Conservation (phyloP, 306 rosid species). For the Dalbergia oliveri region DNA sequence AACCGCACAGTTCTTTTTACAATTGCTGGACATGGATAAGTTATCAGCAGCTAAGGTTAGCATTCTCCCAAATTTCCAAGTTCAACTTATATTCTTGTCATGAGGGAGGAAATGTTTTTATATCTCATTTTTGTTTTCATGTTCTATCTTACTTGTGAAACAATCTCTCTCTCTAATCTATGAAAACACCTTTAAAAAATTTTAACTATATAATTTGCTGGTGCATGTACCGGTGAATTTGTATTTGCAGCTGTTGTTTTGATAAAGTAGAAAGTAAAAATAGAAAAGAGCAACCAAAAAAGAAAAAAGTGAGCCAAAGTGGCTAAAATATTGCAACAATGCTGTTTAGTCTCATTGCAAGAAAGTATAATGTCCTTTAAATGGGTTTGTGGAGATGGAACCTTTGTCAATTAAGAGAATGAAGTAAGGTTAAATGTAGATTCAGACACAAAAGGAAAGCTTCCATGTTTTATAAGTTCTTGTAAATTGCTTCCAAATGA, state of each 20-base stretch:
- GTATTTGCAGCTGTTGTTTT: neutral
- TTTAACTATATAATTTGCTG: neutral
- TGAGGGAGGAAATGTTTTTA: constrained; percentile 30
- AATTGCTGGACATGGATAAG: constrained; percentile 69
- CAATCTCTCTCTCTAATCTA: neutral
- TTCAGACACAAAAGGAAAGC: constrained; percentile 4
- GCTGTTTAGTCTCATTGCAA: constrained; percentile 12
- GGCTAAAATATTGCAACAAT: neutral
- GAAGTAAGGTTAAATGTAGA: neutral
- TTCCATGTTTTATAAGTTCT: constrained; percentile 25
- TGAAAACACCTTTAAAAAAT: constrained; percentile 22
- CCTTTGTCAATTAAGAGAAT: constrained; percentile 1
- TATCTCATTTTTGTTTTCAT: constrained; percentile 19
- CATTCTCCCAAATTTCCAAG: constrained; percentile 29
- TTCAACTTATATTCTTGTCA: neutral
- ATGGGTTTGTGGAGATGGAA: neutral
- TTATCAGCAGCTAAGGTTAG: constrained; percentile 87
- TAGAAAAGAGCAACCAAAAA: neutral
- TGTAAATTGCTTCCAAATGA: constrained; percentile 16
- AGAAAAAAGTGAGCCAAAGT: neutral
- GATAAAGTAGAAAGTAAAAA: neutral
- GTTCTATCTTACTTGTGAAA: neutral
- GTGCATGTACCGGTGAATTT: neutral
- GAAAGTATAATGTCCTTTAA: neutral
- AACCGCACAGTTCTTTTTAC: constrained; percentile 84